These are phyloP conservation scores for Podila clonocystis DNA, from an alignment of 192 early-diverging fungal species.

Conservation along the genomic window DNA sequence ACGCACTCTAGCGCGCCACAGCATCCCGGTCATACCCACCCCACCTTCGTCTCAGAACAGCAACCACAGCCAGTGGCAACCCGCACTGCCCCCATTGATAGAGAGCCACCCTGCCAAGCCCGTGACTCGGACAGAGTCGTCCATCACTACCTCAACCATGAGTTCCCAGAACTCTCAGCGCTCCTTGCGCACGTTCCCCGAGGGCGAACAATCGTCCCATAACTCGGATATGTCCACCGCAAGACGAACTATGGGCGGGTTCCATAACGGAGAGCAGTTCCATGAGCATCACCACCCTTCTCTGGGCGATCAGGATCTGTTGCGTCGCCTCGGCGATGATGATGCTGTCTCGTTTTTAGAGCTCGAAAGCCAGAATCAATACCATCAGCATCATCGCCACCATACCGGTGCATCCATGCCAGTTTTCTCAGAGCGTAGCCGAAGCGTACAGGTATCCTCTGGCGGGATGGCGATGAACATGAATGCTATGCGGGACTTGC, in stretches of 20 bases:
- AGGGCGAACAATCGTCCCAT: background rate
- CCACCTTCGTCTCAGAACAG: background rate
- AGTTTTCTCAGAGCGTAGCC: too few species aligned
- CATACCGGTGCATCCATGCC: background rate
- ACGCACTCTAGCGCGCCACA: conserved; percentile 25
- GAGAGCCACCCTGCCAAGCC: background rate
- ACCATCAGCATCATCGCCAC: background rate
- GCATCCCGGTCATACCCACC: conserved; percentile 2
- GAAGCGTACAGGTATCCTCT: too few species aligned
- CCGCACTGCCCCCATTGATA: background rate
- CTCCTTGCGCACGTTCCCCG: background rate
- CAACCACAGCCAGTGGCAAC: background rate
- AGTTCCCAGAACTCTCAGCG: background rate
- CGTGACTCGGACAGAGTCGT: background rate
- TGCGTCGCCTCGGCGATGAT: conserved; percentile 10
- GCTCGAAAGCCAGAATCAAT: conserved; percentile 2
- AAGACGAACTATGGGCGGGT: background rate
- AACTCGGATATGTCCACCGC: background rate
- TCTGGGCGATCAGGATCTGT: background rate
- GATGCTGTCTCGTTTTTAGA: conserved; percentile 28
- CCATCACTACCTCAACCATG: background rate
- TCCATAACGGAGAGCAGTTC: background rate
- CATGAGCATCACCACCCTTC: background rate
- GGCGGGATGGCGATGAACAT: background rate
- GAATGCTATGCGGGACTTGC: background rate